These are phyloP conservation scores for Talaromyces marneffei DNA, from an alignment of 2,329 filamentous ascomycete species.

Conservation along the genomic window DNA sequence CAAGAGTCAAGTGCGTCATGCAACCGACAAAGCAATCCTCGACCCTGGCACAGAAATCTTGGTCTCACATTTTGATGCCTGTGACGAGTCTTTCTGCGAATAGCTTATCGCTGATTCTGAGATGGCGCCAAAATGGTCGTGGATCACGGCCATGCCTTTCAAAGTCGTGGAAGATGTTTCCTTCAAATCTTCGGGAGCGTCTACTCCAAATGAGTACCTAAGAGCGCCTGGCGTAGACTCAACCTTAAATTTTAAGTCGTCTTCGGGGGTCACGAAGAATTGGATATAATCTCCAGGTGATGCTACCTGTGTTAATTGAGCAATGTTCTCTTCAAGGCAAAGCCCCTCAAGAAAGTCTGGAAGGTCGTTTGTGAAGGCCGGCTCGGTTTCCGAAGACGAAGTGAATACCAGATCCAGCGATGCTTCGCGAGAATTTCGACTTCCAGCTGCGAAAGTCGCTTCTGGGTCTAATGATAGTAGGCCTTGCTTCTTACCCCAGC, in stretches of 20 bases:
- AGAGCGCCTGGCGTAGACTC: conserved; percentile 10
- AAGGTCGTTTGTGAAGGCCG: conserved; percentile 1
- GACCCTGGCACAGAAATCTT: conserved; percentile 34
- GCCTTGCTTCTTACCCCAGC: conserved; percentile 43
- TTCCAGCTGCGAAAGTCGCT: conserved; percentile 24
- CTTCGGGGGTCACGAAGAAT: conserved; percentile 35
- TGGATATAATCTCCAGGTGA: conserved; percentile 35
- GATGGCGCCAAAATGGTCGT: conserved; percentile 34
- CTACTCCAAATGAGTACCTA: conserved; percentile 30
- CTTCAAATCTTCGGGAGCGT: conserved; percentile 23
- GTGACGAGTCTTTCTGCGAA: conserved; percentile 10
- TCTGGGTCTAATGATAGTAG: conserved; percentile 40
- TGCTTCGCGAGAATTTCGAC: background rate
- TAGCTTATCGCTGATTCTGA: conserved; percentile 36
- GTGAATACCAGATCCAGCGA: background rate
- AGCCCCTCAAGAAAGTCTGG: conserved; percentile 17
- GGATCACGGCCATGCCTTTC: conserved; percentile 22
- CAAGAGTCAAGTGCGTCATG: background rate
- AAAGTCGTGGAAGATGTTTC: background rate
- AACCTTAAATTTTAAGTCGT: background rate
- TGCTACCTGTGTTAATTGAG: conserved; percentile 36
- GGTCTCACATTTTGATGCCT: conserved; percentile 16
- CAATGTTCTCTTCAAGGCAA: conserved; percentile 27
- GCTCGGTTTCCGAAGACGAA: background rate
- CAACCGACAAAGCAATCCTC: conserved; percentile 20